Percentiles rank a stretch among this genome's conserved stretches.
Evolutionary conservation across 169 alveolate species (phyloP).

Genomic region (Babesia caballi): DNA sequence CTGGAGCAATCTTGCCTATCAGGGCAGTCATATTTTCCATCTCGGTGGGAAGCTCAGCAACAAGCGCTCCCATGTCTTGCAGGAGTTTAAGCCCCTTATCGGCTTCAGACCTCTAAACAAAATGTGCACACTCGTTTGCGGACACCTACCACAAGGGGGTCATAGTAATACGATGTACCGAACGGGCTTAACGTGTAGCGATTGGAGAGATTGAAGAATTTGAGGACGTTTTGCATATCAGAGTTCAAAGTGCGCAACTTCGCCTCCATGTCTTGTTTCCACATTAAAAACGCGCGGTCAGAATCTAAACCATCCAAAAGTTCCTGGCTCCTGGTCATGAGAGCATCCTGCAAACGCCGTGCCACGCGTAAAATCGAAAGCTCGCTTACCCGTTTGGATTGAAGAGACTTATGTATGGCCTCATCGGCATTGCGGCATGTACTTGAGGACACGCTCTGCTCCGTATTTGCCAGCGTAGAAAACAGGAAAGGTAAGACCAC

Average conservation of each 20-base stretch:
- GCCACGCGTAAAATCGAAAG: background rate
- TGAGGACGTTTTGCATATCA: background rate
- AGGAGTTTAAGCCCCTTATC: conserved; percentile 21
- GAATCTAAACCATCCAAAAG: conserved; percentile 9
- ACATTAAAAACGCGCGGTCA: background rate
- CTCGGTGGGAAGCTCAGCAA: conserved; percentile 4
- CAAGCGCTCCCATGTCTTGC: conserved; percentile 7
- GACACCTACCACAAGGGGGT: conserved; percentile 14
- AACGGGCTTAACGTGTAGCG: conserved; percentile 6
- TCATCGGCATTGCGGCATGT: conserved; percentile 43
- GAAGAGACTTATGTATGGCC: background rate
- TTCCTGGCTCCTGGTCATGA: conserved; percentile 16
- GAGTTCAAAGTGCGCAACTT: background rate
- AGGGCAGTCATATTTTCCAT: conserved; percentile 10
- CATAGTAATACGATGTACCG: conserved; percentile 1
- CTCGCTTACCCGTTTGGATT: conserved; percentile 30
- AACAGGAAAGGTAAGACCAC: conserved; percentile 57
- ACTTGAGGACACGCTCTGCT: conserved; percentile 20
- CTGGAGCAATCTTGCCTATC: conserved; percentile 26
- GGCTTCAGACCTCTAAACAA: conserved; percentile 34
- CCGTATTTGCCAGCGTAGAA: conserved; percentile 14
- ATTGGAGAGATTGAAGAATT: background rate
- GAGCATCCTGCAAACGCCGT: background rate
- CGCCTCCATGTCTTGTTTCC: conserved; percentile 17
- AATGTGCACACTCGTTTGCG: no score